Conservation (phyloP, 768 basidiomycete species). For the Sarcomyxa edulis region DNA sequence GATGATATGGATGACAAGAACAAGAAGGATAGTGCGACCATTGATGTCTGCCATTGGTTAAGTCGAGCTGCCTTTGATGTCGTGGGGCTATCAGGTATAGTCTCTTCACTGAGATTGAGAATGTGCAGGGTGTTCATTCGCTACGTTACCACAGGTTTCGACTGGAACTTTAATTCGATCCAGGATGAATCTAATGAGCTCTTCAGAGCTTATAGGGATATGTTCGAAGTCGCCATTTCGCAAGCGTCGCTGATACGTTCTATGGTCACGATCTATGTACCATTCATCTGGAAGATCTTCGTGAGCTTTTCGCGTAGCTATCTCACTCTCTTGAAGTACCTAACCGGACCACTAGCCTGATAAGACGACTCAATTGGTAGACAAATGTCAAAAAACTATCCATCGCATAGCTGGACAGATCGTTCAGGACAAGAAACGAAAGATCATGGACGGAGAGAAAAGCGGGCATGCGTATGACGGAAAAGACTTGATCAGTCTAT, state of each 20-base stretch:
- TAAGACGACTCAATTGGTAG: constrained; percentile 39
- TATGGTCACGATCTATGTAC: constrained; percentile 52
- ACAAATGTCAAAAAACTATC: constrained; percentile 58
- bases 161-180: constrained; percentile 83
- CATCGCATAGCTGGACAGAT: constrained; percentile 67
- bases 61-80: constrained; percentile 86
- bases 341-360: constrained; percentile 57
- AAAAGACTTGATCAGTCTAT: constrained; percentile 71
- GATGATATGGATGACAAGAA: constrained; percentile 19
- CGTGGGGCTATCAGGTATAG: constrained; percentile 79
- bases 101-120: background rate
- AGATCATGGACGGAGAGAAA: constrained; percentile 56
- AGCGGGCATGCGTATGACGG: constrained; percentile 47
- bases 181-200: constrained; percentile 74
- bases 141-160: constrained; percentile 56
- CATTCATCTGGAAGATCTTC: constrained; percentile 47
- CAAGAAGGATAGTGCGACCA: constrained; percentile 24
- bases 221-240: constrained; percentile 73
- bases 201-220: constrained; percentile 76
- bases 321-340: constrained; percentile 1
- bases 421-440: constrained; percentile 74
- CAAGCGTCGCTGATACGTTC: constrained; percentile 42
- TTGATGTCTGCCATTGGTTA: constrained; percentile 81
- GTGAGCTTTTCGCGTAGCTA: constrained; percentile 33
- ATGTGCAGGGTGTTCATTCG: background rate